Base-by-base conservation (phyloP, 2,329 filamentous ascomycete species). In the Penicillium polonicum region DNA sequence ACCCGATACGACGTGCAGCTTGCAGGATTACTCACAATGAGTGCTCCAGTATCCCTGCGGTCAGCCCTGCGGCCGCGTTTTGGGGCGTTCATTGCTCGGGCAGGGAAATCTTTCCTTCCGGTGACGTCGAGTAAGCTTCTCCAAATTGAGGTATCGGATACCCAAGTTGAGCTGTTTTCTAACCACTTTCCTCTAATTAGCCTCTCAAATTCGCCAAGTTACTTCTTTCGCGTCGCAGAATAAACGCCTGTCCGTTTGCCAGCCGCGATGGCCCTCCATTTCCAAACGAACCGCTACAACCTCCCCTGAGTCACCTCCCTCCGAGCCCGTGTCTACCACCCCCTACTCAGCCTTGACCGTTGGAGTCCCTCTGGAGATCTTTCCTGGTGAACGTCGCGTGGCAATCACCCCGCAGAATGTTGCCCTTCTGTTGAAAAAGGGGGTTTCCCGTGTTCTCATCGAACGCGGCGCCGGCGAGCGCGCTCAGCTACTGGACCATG, bases 351-450 rank as follows among this genome's bases (percentile, higher is more conserved):
- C 87, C 44, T 82, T 96, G 55, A 89, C 86, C 4, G 85, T 96
- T 48, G 91, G 91, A 57, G 84, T 94, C 4, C 91, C 91, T 15
- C 85, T 83, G 57, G 92, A 96, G 74, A 88, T 85, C n/a, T 91
- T 84, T 67, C 84, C 86, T 0, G 85, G 87, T 57, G 92, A 96
- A 77, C 86, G 88, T 42, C 89, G 92, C 50, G 91, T 96, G 15
- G 90, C 92, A 31, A 82, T 96, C 55, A 93, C 90, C 0, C 92
- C 92, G 1, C 85, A 90, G 62, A 96, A 96, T 77, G 90, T 92
- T 17, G 83, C 87, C 2, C 78, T 95, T 1, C 78, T 96, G 1
- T 84, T 92, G 61, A 95, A 95, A 73, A 96, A 95, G 73, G 92
- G 91, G 35, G 94, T 91, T 72, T 82, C 81, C 35, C 85, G 86